Base-by-base conservation (phyloP, 192 early-diverging fungal genomes). In the Umbelopsis ramanniana region DNA sequence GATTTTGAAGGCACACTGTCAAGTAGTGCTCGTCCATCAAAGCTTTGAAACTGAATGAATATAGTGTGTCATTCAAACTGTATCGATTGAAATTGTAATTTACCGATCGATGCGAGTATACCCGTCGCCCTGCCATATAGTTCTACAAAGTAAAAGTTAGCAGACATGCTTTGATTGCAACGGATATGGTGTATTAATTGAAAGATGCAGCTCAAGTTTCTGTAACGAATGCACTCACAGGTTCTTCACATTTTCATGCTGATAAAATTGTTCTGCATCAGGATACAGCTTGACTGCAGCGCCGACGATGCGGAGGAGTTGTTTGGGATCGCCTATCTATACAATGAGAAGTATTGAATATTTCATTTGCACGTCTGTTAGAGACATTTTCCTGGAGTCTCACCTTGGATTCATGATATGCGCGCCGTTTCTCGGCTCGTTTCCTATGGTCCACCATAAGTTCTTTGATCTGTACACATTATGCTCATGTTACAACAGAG, bases 391-490 rank as follows among this genome's bases (percentile, higher is more conserved):
- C 46, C 14, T 37, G 53, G 53, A 26, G 11, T 17, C 69, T 22
- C 46, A 81, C 82, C 40, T 75, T 77, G 23, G 76, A 82, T 26
- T 82, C 81, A 67, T 81, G 81, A 76, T 83, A 87, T n/a, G 79
- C 78, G 11, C 75, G 75, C 23, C 84, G 60, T 46, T 84, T 53
- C 68, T 87, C 81, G 12, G 86, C 86, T 43, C 84, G 71, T 17
- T 76, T 79, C 63, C 82, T 86, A 67, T 82, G 82, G 66, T 87
- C 84, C 12, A 81, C 82, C 84, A 86, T 82, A 9, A 82, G 35
- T 33, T 79, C 81, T 60, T 78, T 82, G 48, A 82, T 79, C 81
- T 81, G 68, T n/a, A 69, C 35, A 0, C n/a, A 14, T 0, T 17
- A 23, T 0, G 6, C 19, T 19, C 40, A 7, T 68, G 19, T 54